A percentile compares a stretch with the other conserved stretches of the same genome.
phyloP scores from a whole-genome alignment of 208 protist species.

The Leishmania turanica region DNA sequence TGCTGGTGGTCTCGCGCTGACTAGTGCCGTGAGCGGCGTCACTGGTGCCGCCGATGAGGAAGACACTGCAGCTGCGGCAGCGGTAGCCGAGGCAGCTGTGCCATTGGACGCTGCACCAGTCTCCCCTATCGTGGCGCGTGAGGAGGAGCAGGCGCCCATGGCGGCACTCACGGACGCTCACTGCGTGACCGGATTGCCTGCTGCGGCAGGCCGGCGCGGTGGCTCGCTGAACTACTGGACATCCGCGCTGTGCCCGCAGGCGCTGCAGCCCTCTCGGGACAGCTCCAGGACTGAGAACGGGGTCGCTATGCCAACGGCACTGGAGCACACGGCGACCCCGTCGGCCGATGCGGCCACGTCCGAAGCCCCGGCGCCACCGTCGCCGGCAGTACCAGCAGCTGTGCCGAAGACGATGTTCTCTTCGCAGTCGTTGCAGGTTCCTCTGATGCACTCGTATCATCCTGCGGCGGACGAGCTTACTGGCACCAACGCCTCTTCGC shows the following conservation, averaged over 20 bases:
- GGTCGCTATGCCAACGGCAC: not conserved
- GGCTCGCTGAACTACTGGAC: constrained; percentile 23
- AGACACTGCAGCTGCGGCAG: not conserved
- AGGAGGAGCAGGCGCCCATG: not conserved
- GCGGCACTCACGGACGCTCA: not conserved
- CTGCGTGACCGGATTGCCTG: not conserved
- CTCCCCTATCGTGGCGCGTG: not conserved
- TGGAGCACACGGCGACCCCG: not conserved
- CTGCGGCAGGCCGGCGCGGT: not conserved
- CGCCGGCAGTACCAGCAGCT: not conserved
- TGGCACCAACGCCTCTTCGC: constrained; percentile 26
- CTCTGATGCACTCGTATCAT: constrained; percentile 35
- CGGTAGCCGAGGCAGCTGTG: not conserved
- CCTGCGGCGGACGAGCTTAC: constrained; percentile 9
- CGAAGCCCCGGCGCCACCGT: not conserved
- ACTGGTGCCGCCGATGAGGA: not conserved
- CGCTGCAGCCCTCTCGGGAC: not conserved
- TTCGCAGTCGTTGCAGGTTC: not conserved
- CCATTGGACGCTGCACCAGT: not conserved
- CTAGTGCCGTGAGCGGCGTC: not conserved
- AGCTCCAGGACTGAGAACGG: not conserved
- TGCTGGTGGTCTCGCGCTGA: not conserved
- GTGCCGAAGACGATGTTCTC: not conserved
- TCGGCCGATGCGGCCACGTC: not conserved
- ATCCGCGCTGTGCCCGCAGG: constrained; percentile 16